These are phyloP conservation scores for Fusarium sp. DNA, from an alignment of 2,329 filamentous ascomycete genomes.

Conservation along the genomic window DNA sequence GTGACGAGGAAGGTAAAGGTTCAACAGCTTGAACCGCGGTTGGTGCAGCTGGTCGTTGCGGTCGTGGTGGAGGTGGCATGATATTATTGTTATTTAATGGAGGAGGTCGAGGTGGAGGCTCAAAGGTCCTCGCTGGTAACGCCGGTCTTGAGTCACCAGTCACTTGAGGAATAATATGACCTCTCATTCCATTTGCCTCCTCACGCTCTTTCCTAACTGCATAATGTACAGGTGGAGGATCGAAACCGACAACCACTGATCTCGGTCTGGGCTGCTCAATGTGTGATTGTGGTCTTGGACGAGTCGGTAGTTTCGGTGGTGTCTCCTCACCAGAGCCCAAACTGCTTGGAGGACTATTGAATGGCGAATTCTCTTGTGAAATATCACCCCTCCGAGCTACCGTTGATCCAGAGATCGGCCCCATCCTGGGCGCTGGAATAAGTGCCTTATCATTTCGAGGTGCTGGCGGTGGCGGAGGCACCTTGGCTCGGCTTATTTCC, in stretches of 20 bases:
- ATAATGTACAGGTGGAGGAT: slow-evolving; percentile 66
- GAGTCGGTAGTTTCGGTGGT: slow-evolving; percentile 62
- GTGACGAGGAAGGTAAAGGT: slow-evolving; percentile 35
- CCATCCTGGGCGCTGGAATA: slow-evolving; percentile 48
- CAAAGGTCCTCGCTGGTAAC: slow-evolving; percentile 59
- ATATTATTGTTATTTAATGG: slow-evolving; percentile 31
- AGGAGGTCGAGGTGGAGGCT: slow-evolving; percentile 37
- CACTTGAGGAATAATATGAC: slow-evolving; percentile 54
- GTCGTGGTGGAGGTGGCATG: slow-evolving; percentile 59
- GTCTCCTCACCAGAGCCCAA: slow-evolving; percentile 66
- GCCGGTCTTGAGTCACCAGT: slow-evolving; percentile 60
- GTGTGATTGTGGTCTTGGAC: slow-evolving; percentile 60
- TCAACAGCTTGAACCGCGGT: slow-evolving; percentile 37
- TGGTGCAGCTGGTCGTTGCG: slow-evolving; percentile 55
- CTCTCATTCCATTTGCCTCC: slow-evolving; percentile 57
- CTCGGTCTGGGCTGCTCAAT: slow-evolving; percentile 42
- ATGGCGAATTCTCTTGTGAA: slow-evolving; percentile 74
- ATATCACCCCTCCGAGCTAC: slow-evolving; percentile 36
- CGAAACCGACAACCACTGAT: slow-evolving; percentile 52
- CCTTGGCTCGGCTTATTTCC: slow-evolving; percentile 65
- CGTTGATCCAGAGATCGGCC: slow-evolving; percentile 26
- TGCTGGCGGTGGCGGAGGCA: slow-evolving; percentile 74
- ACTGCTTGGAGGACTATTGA: slow-evolving; percentile 86
- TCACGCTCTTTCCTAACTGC: slow-evolving; percentile 61
- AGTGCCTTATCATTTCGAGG: slow-evolving; percentile 80